Percentiles rank a stretch among this genome's conserved stretches.
These are phyloP conservation scores for Neospora caninum DNA, from an alignment of 169 alveolate species.

Conservation along the genomic window DNA sequence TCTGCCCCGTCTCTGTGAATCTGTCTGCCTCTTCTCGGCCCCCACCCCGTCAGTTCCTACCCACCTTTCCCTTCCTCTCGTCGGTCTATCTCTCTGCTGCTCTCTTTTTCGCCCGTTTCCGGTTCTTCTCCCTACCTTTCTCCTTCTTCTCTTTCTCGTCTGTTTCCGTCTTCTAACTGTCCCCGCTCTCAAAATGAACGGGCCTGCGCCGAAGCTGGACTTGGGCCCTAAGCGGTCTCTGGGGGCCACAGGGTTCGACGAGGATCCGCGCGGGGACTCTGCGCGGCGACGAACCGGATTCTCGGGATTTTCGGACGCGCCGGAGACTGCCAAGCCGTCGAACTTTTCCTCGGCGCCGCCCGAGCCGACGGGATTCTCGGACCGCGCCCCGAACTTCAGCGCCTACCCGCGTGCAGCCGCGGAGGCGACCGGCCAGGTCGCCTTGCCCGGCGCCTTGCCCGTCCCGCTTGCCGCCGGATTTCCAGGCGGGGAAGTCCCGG, in stretches of 20 bases:
- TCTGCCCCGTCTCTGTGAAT: too few species aligned
- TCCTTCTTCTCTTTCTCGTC: background rate
- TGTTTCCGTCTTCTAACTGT: too few species aligned
- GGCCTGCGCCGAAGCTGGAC: slow-evolving; percentile 45
- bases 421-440: background rate
- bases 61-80: too few species aligned
- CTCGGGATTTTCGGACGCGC: background rate
- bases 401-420: slow-evolving; percentile 23
- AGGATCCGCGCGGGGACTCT: slow-evolving; percentile 1
- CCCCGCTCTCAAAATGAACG: slow-evolving; percentile 1
- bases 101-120: too few species aligned
- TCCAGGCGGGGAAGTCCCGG: background rate
- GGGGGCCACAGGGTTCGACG: slow-evolving; percentile 25
- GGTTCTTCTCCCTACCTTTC: too few species aligned
- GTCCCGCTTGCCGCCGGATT: background rate
- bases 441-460: background rate
- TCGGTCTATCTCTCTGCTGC: too few species aligned
- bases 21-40: too few species aligned
- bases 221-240: background rate
- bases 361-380: background rate
- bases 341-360: background rate
- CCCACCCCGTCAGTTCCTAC: too few species aligned
- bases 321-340: background rate
- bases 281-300: slow-evolving; percentile 30
- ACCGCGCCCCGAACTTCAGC: background rate